Evolutionary conservation across 305 asterid species (phyloP).

Genomic region (Solanum hybrid): DNA sequence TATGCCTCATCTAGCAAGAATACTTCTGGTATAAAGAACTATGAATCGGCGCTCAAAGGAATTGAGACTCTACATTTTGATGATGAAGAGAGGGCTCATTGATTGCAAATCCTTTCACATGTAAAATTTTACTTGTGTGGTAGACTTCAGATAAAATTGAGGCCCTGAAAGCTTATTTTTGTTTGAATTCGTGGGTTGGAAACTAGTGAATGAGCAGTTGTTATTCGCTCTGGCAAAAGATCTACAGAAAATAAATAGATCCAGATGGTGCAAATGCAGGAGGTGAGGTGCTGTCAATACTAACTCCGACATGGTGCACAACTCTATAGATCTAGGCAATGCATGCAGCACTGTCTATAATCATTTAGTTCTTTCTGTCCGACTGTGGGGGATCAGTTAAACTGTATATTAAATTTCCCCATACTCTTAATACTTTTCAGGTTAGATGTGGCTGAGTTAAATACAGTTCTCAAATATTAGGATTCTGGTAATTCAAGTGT

Average conservation of each 20-base stretch:
- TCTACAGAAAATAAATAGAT: neutral
- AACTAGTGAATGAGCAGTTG: constrained; percentile 14
- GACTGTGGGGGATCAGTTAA: neutral
- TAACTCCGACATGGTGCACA: neutral
- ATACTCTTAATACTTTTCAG: neutral
- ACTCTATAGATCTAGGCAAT: neutral
- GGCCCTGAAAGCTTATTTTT: constrained; percentile 15
- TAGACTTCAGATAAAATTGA: constrained; percentile 18
- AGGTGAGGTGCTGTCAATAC: neutral
- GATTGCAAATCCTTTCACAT: constrained; percentile 10
- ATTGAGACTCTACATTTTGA: constrained; percentile 64
- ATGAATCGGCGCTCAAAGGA: constrained; percentile 67
- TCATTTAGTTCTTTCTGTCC: neutral
- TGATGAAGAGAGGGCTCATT: constrained; percentile 45
- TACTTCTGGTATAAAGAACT: constrained; percentile 36
- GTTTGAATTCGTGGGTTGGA: constrained; percentile 17
- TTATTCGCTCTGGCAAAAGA: constrained; percentile 4
- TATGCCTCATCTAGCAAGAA: constrained; percentile 41
- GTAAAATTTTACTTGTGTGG: constrained; percentile 31
- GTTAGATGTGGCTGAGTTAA: neutral
- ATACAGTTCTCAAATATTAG: neutral
- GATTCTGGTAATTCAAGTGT: neutral
- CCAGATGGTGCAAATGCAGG: neutral
- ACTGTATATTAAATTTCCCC: constrained; percentile 1
- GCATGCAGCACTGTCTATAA: neutral